A percentile compares a stretch with the other conserved stretches of the same genome.
phyloP scores from a whole-genome alignment of 139 green algal species.

The Volvox africanus region DNA sequence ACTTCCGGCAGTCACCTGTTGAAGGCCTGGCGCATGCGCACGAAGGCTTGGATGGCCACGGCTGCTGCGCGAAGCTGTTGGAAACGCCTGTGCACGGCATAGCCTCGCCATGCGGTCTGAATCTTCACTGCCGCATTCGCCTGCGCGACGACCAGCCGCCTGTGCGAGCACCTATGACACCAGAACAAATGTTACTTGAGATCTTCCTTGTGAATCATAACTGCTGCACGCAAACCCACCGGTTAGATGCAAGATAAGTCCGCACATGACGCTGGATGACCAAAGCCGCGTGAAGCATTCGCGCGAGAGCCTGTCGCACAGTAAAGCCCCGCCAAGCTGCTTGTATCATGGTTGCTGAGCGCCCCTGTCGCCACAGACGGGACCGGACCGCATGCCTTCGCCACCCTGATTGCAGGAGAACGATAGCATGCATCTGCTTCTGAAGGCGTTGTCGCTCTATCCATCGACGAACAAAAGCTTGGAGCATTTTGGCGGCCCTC shows the following conservation, averaged over 20 bases:
- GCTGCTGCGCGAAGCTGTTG: conserved; percentile 30
- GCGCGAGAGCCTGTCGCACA: conserved; percentile 21
- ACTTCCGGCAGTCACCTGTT: neutral
- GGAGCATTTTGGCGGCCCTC: neutral
- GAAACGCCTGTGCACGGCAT: neutral
- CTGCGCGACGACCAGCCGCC: neutral
- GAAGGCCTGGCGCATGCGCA: neutral
- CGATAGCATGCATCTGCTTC: conserved; percentile 8
- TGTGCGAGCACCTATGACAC: neutral
- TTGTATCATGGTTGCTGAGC: conserved; percentile 53
- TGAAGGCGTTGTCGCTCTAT: neutral
- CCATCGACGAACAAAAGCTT: neutral
- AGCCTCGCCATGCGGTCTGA: conserved; percentile 38
- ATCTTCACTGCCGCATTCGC: conserved; percentile 22
- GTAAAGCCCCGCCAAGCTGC: conserved; percentile 43
- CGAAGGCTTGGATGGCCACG: conserved; percentile 21
- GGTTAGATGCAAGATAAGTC: neutral
- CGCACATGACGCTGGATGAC: conserved; percentile 49
- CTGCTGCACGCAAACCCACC: neutral
- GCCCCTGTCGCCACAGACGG: conserved; percentile 12
- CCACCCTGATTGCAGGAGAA: conserved; percentile 60
- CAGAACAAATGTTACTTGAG: neutral
- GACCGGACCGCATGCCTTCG: conserved; percentile 50
- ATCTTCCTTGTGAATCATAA: too few relatives aligned
- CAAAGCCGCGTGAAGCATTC: conserved; percentile 4